Base-by-base conservation (phyloP, 2,329 filamentous ascomycete genomes). In the Scolecobasidium constrictum region DNA sequence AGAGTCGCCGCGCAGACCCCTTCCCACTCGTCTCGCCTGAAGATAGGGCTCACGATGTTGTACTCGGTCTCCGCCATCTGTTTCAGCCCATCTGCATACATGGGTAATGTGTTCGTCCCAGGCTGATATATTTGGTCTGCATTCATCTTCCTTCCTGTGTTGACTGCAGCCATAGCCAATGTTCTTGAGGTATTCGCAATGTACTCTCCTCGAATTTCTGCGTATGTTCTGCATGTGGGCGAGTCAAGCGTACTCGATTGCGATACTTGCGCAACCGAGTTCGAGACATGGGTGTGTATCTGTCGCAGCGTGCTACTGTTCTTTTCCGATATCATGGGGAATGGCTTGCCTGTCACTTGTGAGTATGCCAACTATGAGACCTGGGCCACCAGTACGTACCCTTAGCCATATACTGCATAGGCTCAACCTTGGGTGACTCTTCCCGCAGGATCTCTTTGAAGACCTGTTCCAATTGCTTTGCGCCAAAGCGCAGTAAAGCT, bases 321-420 rank as follows among this genome's bases (percentile, higher is more conserved):
- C 43, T 92, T 85, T 49, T 83, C 77, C 1, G 82, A 72, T 20
- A 96, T 73, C 7, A 81, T 71, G 6, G 92, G 92, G 53, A 96
- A 98, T 1, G 83, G 77, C 12, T 77, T 67, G 39, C 76, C 72
- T 75, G 47, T 22, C 48, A 46, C 53, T 9, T n/a, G n/a, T n/a
- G n/a, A n/a, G n/a, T n/a, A n/a, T n/a, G n/a, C n/a, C n/a, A n/a
- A 31, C 26, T 9, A 31, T 31, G 26, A 9, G n/a, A n/a, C n/a
- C n/a, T 48, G 19, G 31, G 41, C 15, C 39, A 42, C 21, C 33
- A 15, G n/a, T n/a, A n/a, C 58, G 71, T 75, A 67, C 86, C 77
- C 63, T 96, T 96, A 15, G 87, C 95, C 53, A 95, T 81, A 56
- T 82, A 95, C 61, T 94, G 85, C 35, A 98, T 67, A 5, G 92